phyloP scores from a whole-genome alignment of 371 early-diverging fungal genomes.

The Conidiobolus incongruus region DNA sequence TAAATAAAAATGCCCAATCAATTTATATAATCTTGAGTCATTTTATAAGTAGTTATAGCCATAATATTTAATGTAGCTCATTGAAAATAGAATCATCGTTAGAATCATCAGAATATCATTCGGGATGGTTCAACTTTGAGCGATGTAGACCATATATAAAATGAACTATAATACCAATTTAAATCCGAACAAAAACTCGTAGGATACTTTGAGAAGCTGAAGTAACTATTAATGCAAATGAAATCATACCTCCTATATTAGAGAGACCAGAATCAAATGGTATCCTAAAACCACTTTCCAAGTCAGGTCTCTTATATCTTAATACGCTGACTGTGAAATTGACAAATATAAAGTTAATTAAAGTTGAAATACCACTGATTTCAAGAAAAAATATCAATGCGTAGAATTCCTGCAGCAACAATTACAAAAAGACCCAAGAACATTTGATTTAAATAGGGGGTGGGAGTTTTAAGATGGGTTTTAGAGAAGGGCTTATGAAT shows the following conservation, averaged over 20 bases:
- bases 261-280: constrained; percentile 51
- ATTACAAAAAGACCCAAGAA: constrained; percentile 42
- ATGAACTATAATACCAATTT: constrained; percentile 44
- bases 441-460: constrained; percentile 49
- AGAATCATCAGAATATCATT: too few species aligned
- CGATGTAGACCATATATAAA: constrained; percentile 18
- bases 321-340: too few species aligned
- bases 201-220: constrained; percentile 30
- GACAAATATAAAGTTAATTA: too few species aligned
- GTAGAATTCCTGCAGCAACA: constrained; percentile 43
- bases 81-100: too few species aligned
- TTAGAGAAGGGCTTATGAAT: constrained; percentile 18
- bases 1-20: too few species aligned
- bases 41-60: too few species aligned
- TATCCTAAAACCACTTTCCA: constrained; percentile 45
- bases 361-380: too few species aligned
- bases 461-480: constrained; percentile 22
- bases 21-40: too few species aligned
- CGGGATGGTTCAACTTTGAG: constrained; percentile 4
- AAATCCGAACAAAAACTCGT: constrained; percentile 28
- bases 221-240: constrained; percentile 30
- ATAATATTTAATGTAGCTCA: too few species aligned
- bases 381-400: constrained; percentile 61
- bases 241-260: constrained; percentile 25
- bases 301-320: constrained; percentile 47